These are phyloP conservation scores for Entomophthora muscae DNA, from an alignment of 371 early-diverging fungal species.

Conservation along the genomic window DNA sequence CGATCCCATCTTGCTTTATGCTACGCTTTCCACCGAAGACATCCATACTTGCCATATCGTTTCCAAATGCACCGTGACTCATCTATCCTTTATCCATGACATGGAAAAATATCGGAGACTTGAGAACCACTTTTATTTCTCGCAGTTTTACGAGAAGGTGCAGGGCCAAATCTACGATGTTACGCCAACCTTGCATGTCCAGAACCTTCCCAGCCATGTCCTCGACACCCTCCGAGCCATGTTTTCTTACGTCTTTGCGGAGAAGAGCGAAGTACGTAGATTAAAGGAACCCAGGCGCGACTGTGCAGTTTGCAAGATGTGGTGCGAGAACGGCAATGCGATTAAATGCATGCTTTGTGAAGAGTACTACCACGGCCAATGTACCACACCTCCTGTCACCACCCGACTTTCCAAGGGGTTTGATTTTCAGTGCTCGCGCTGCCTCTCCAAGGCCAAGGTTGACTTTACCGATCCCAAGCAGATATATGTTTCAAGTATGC, in stretches of 20 bases:
- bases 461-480: slow-evolving; percentile 2
- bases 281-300: not conserved
- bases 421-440: not conserved
- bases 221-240: not conserved
- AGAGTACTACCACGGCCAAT: not conserved
- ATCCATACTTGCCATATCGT: not conserved
- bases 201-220: not conserved
- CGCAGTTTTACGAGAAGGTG: not conserved
- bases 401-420: not conserved
- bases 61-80: not conserved
- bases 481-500: too few relatives aligned
- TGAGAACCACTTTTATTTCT: slow-evolving; percentile 2
- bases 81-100: not conserved
- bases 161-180: not conserved
- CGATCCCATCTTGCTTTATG: not conserved
- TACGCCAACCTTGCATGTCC: not conserved
- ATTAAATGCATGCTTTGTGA: slow-evolving; percentile 4
- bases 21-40: not conserved
- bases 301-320: not conserved
- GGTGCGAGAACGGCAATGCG: not conserved
- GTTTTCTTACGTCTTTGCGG: slow-evolving; percentile 1
- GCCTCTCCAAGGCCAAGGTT: not conserved
- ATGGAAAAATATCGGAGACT: not conserved
- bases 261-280: not conserved
- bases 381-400: not conserved